Conservation (phyloP, 805 yeast genomes). For the Sugiyamaella americana region DNA sequence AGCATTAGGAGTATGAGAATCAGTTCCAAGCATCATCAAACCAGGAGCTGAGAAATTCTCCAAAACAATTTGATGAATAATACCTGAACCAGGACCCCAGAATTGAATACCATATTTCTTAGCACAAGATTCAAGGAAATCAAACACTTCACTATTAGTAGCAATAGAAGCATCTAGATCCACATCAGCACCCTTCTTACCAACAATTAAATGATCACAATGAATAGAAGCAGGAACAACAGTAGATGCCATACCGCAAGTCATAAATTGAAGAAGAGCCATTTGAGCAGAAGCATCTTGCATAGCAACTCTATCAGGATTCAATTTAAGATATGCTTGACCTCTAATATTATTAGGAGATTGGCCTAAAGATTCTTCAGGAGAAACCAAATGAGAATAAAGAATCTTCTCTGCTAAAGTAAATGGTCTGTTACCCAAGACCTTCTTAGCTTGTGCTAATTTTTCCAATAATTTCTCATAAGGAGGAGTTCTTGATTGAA, state of each 20-base stretch:
- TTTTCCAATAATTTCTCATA: conserved; percentile 67
- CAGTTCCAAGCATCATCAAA: conserved; percentile 94
- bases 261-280: conserved; percentile 98
- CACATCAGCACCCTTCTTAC: conserved; percentile 82
- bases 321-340: conserved; percentile 78
- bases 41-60: conserved; percentile 98
- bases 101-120: conserved; percentile 94
- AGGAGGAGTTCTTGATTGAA: conserved; percentile 65
- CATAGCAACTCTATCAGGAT: conserved; percentile 98
- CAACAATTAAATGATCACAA: conserved; percentile 97
- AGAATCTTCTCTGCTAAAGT: conserved; percentile 93
- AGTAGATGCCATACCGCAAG: conserved; percentile 82
- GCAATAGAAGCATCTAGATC: conserved; percentile 79
- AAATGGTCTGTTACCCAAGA: conserved; percentile 66
- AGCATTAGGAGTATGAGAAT: conserved; percentile 98
- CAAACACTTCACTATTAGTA: conserved; percentile 91
- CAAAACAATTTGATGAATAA: conserved; percentile 93
- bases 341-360: conserved; percentile 65
- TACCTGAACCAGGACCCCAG: conserved; percentile 99
- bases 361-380: conserved; percentile 66
- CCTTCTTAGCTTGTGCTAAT: conserved; percentile 53
- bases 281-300: conserved; percentile 99
- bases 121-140: conserved; percentile 87
- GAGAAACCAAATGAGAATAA: conserved; percentile 86
- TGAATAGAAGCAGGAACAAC: conserved; percentile 94